A percentile compares a stretch with the other conserved stretches of the same genome.
phyloP scores from a whole-genome alignment of 2,329 filamentous ascomycete genomes.

The Didymella sp. region DNA sequence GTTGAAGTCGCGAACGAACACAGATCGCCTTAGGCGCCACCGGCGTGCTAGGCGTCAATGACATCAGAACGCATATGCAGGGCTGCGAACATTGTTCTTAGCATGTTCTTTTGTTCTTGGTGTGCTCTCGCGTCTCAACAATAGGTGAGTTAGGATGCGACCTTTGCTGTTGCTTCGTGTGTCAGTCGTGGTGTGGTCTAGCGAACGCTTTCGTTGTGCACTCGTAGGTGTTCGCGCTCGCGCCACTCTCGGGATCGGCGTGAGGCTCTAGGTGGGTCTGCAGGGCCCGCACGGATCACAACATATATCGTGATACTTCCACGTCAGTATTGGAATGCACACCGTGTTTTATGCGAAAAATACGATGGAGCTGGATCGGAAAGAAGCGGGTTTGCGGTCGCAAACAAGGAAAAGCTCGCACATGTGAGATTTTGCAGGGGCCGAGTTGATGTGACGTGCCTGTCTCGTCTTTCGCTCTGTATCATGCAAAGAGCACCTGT shows the following conservation, averaged over 20 bases:
- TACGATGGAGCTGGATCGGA: constrained; percentile 1
- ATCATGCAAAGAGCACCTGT: not conserved
- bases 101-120: constrained; percentile 1
- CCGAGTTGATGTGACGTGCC: not conserved
- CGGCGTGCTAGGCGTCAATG: constrained; percentile 7
- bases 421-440: not conserved
- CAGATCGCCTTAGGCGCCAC: constrained; percentile 9
- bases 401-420: constrained; percentile 5
- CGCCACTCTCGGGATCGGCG: constrained; percentile 18
- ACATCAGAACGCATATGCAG: constrained; percentile 13
- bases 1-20: constrained; percentile 12
- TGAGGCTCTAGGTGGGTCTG: constrained; percentile 20
- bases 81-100: not conserved
- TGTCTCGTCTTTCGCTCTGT: not conserved
- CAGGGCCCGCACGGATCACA: constrained; percentile 10
- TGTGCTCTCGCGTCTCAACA: constrained; percentile 4
- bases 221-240: constrained; percentile 5
- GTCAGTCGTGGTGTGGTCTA: not conserved
- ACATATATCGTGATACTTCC: constrained; percentile 9
- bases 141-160: not conserved
- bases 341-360: constrained; percentile 15
- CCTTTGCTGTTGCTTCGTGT: not conserved
- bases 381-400: constrained; percentile 2
- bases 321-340: not conserved
- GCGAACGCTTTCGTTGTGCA: constrained; percentile 2